phyloP scores from a whole-genome alignment of 176 grass and related monocot genomes.

The Bromus sterilis region DNA sequence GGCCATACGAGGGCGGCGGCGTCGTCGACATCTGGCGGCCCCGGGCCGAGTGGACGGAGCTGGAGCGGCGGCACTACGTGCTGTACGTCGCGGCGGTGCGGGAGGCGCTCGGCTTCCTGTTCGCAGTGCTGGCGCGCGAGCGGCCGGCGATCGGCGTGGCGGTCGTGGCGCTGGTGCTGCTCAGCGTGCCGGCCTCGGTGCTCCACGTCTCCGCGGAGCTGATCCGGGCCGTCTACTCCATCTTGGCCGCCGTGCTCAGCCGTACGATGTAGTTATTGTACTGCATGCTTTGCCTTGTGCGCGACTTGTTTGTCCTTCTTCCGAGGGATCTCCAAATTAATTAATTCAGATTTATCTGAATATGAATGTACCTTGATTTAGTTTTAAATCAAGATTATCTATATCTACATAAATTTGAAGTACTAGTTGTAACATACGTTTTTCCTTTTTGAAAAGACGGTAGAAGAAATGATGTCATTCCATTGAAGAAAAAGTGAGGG shows the following conservation, averaged over 20 bases:
- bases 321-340: too few species aligned
- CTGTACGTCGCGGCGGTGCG: not conserved
- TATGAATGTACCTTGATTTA: too few species aligned
- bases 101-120: not conserved
- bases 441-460: too few species aligned
- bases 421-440: too few species aligned
- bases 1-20: not conserved
- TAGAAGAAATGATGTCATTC: too few species aligned
- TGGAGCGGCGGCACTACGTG: slow-evolving; percentile 45
- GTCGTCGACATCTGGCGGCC: not conserved
- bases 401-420: too few species aligned
- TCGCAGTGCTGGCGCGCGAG: not conserved
- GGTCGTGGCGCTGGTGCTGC: not conserved
- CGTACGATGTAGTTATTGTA: not conserved
- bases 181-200: not conserved
- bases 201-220: not conserved
- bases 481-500: too few species aligned
- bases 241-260: not conserved
- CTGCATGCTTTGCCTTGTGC: too few species aligned
- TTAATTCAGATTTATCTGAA: too few species aligned
- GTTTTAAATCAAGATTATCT: too few species aligned
- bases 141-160: not conserved
- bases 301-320: too few species aligned
- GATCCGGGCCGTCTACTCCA: not conserved
- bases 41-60: slow-evolving; percentile 40